A percentile compares a stretch with the other conserved stretches of the same genome.
These are phyloP conservation scores for Diversispora epigaea DNA, from an alignment of 192 early-diverging fungal genomes.

Conservation along the genomic window DNA sequence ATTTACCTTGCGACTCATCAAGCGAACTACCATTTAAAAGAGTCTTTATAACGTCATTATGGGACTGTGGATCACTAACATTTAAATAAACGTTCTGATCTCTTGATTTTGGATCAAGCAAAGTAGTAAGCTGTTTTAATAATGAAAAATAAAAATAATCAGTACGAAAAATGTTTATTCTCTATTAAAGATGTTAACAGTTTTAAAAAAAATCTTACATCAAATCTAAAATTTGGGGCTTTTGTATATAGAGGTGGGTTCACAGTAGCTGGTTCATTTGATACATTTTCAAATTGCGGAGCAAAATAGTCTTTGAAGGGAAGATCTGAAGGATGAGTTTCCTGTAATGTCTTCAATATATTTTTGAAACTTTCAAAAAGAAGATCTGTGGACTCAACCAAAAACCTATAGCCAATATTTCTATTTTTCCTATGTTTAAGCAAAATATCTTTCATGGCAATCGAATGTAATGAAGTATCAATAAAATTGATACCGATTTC, in stretches of 20 bases:
- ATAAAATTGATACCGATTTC: constrained; percentile 38
- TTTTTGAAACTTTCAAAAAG: constrained; percentile 42
- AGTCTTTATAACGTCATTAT: not conserved
- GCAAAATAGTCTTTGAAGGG: constrained; percentile 48
- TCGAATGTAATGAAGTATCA: constrained; percentile 33
- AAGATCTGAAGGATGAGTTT: constrained; percentile 31
- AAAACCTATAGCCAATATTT: constrained; percentile 27
- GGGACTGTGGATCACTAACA: constrained; percentile 5
- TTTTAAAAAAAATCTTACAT: constrained; percentile 8
- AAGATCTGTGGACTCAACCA: constrained; percentile 41
- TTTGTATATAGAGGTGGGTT: constrained; percentile 43
- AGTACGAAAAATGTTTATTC: too few species aligned
- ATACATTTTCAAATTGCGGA: constrained; percentile 15
- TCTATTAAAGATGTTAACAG: too few species aligned
- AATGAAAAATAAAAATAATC: too few species aligned
- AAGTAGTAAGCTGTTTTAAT: not conserved
- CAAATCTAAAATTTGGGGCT: constrained; percentile 37
- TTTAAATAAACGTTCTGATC: constrained; percentile 25
- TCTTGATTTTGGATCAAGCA: not conserved
- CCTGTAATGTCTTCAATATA: constrained; percentile 41
- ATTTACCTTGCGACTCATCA: constrained; percentile 49
- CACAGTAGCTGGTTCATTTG: not conserved
- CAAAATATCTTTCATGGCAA: constrained; percentile 21
- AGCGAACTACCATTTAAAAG: constrained; percentile 36
- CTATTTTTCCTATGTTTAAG: not conserved